Conservation (phyloP, 495 filamentous ascomycete genomes). For the Penicillium manginii region DNA sequence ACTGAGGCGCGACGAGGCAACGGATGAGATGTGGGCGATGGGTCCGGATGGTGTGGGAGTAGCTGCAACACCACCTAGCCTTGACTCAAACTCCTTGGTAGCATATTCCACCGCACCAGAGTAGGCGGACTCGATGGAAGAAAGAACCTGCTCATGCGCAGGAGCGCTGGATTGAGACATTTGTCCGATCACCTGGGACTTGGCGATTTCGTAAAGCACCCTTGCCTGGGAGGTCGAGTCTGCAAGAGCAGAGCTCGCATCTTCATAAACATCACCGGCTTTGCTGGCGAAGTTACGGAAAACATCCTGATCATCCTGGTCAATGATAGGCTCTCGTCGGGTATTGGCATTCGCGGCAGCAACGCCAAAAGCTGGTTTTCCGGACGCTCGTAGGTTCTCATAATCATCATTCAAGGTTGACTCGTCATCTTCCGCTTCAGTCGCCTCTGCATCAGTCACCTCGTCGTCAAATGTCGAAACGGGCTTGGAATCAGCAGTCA, state of each 20-base stretch:
- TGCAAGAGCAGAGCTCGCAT: conserved; percentile 63
- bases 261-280: conserved; percentile 52
- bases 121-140: conserved; percentile 70
- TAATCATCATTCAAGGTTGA: conserved; percentile 3
- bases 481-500: not conserved
- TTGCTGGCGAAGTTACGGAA: conserved; percentile 55
- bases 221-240: conserved; percentile 62
- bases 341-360: conserved; percentile 27
- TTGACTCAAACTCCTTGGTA: conserved; percentile 54
- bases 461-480: conserved; percentile 48
- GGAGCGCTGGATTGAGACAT: conserved; percentile 69
- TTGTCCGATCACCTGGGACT: conserved; percentile 64
- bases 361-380: conserved; percentile 25
- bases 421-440: conserved; percentile 10
- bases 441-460: conserved; percentile 29
- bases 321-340: conserved; percentile 40
- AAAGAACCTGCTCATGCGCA: conserved; percentile 62
- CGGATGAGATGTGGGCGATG: conserved; percentile 61
- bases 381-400: conserved; percentile 11
- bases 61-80: conserved; percentile 19
- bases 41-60: conserved; percentile 48
- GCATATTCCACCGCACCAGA: conserved; percentile 66
- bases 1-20: conserved; percentile 65
- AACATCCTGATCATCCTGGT: conserved; percentile 51
- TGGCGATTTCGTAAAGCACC: conserved; percentile 66